A percentile compares a stretch with the other conserved stretches of the same genome.
phyloP scores from a whole-genome alignment of 2,329 filamentous ascomycete genomes.

The Balansia obtecta region DNA sequence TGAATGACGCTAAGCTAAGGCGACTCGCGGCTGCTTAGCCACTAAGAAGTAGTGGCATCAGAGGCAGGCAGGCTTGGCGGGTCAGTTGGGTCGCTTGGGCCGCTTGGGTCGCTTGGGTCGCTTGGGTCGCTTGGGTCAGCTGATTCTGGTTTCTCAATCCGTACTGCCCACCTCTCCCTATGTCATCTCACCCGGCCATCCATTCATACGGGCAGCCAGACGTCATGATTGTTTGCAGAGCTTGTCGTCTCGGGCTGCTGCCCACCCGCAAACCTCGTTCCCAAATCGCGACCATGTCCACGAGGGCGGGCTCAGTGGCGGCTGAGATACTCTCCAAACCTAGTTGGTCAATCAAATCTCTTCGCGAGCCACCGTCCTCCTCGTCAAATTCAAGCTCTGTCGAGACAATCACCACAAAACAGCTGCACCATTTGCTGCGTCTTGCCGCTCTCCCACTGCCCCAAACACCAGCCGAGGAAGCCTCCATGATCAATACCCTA shows the following conservation, averaged over 20 bases:
- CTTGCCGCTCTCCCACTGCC: slow-evolving; percentile 79
- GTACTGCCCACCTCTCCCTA: no score
- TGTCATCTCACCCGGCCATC: neutral
- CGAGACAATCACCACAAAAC: slow-evolving; percentile 45
- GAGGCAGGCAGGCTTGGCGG: no score
- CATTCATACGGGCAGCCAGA: neutral
- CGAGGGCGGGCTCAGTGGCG: slow-evolving; percentile 9
- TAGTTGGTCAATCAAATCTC: slow-evolving; percentile 71
- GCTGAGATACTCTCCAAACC: slow-evolving; percentile 52
- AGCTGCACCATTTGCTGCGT: slow-evolving; percentile 74
- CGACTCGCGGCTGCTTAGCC: neutral
- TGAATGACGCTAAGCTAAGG: neutral
- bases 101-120: no score
- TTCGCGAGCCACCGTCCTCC: slow-evolving; percentile 24
- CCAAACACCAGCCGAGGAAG: slow-evolving; percentile 46
- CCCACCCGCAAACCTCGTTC: slow-evolving; percentile 7
- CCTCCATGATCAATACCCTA: slow-evolving; percentile 60
- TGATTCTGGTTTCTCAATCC: no score
- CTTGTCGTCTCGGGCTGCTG: slow-evolving; percentile 18
- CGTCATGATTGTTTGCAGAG: slow-evolving; percentile 19
- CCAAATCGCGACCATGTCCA: slow-evolving; percentile 5
- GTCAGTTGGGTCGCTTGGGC: no score
- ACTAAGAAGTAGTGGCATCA: neutral
- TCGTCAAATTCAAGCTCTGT: slow-evolving; percentile 11
- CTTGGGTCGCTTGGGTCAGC: no score